Conservation (phyloP, 495 filamentous ascomycete species). For the Xylaria scruposa region DNA sequence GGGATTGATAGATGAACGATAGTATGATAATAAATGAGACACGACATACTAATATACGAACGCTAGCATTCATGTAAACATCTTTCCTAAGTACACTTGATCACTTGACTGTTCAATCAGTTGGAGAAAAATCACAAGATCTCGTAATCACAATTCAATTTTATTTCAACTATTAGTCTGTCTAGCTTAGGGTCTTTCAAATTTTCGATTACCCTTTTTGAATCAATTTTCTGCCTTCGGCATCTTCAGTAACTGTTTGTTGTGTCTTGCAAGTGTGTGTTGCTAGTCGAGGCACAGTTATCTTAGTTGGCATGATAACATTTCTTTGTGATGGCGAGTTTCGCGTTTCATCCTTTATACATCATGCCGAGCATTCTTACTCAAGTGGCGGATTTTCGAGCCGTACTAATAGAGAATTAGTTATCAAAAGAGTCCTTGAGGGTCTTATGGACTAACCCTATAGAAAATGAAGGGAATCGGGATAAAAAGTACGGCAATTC, state of each 20-base stretch:
- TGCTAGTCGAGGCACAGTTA: not conserved
- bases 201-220: not conserved
- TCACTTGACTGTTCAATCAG: not conserved
- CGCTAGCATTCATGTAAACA: not conserved
- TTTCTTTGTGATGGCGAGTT: no score
- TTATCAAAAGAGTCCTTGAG: not conserved
- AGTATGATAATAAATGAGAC: constrained; percentile 4
- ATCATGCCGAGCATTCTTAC: constrained; percentile 43
- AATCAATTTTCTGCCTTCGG: not conserved
- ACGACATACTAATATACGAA: not conserved
- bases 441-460: constrained; percentile 28
- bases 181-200: not conserved
- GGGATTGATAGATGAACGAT: not conserved
- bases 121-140: not conserved
- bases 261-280: not conserved
- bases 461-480: constrained; percentile 59
- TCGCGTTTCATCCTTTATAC: constrained; percentile 12
- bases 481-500: constrained; percentile 51
- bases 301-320: not conserved
- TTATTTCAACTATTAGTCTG: not conserved
- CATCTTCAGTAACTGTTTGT: not conserved
- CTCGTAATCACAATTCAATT: not conserved
- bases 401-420: not conserved
- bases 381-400: constrained; percentile 32
- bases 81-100: not conserved